phyloP scores from a whole-genome alignment of 768 basidiomycete species.

The Grammothele lineata region DNA sequence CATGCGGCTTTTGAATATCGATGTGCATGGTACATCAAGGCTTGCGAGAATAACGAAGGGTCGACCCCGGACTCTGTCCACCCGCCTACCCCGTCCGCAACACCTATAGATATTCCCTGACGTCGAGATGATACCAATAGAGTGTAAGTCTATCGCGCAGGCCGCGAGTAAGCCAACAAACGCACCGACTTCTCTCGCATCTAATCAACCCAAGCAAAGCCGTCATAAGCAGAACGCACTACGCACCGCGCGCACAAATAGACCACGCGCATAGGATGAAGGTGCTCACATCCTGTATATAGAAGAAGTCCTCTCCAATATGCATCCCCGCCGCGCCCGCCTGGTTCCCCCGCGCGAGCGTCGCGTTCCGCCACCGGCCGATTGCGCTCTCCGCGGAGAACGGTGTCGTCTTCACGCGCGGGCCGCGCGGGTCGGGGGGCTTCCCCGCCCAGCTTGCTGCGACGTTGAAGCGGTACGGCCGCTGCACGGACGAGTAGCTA shows the following conservation, averaged over 20 bases:
- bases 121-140: no score
- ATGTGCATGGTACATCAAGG: conserved; percentile 84
- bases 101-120: conserved; percentile 74
- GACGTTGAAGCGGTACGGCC: conserved; percentile 69
- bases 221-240: neutral
- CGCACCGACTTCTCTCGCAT: conserved; percentile 79
- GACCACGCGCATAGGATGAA: no score
- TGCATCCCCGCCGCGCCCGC: conserved; percentile 33
- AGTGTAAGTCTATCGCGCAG: no score
- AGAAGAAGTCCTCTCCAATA: conserved; percentile 62
- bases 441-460: conserved; percentile 80
- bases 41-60: conserved; percentile 86
- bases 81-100: conserved; percentile 92
- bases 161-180: no score
- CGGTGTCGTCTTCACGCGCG: conserved; percentile 35
- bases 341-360: conserved; percentile 43
- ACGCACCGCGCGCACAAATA: neutral
- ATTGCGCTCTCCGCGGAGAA: conserved; percentile 57
- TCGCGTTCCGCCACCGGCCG: conserved; percentile 66
- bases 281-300: conserved; percentile 62
- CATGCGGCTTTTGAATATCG: conserved; percentile 68
- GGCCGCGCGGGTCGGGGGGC: conserved; percentile 37
- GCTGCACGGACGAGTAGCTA: conserved; percentile 25
- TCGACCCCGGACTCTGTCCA: conserved; percentile 85
- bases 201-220: conserved; percentile 30